Percentiles rank a stretch among this genome's conserved stretches.
These are phyloP conservation scores for Cercospora canescens DNA, from an alignment of 2,329 filamentous ascomycete species.

Conservation along the genomic window DNA sequence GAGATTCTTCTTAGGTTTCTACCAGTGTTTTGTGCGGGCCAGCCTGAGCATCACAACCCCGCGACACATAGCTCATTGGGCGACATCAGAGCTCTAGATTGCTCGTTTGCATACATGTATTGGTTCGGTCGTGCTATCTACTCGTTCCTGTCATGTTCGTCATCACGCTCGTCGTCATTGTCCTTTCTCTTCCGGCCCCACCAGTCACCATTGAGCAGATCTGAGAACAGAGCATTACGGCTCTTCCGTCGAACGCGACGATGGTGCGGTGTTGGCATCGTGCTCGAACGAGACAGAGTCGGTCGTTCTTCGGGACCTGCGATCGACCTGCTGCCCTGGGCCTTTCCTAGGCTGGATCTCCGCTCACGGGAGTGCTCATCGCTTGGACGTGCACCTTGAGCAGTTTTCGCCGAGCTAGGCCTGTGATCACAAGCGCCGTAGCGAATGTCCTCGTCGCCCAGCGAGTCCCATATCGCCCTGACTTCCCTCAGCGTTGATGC, in stretches of 20 bases:
- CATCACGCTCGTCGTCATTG: conserved; percentile 9
- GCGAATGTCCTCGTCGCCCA: conserved; percentile 28
- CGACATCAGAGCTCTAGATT: neutral
- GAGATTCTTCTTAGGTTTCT: neutral
- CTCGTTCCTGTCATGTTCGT: neutral
- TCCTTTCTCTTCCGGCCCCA: conserved; percentile 29
- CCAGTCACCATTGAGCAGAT: conserved; percentile 33
- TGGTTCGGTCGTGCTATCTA: neutral
- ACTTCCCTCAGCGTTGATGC: conserved; percentile 36
- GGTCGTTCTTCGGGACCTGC: neutral
- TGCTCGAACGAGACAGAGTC: conserved; percentile 20
- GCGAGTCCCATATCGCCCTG: conserved; percentile 35
- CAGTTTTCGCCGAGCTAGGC: conserved; percentile 12
- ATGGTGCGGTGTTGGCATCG: conserved; percentile 22
- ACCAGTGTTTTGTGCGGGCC: neutral
- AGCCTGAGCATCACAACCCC: neutral
- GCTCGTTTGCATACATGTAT: neutral
- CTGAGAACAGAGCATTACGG: conserved; percentile 34
- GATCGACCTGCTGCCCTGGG: neutral
- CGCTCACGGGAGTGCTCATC: conserved; percentile 9
- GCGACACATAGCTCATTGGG: neutral
- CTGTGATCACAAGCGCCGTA: conserved; percentile 30
- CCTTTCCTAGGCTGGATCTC: neutral
- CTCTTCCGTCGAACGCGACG: conserved; percentile 24
- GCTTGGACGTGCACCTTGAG: conserved; percentile 13